Conservation (phyloP, 805 yeast species). For the Suhomyces sp. region DNA sequence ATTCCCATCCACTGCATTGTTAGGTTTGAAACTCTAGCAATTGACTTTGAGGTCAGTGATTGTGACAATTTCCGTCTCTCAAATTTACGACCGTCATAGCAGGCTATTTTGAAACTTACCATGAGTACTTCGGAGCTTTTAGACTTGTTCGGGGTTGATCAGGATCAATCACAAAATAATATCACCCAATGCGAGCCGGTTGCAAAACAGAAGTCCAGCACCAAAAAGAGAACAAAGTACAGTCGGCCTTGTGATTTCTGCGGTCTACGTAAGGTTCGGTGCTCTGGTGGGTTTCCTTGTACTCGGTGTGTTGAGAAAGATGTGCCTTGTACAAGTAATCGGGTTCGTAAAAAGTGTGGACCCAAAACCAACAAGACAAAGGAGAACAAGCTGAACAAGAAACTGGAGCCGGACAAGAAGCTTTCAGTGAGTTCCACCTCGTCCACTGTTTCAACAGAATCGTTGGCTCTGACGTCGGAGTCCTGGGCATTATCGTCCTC, state of each 20-base stretch:
- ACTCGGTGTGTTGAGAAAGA: slow-evolving; percentile 26
- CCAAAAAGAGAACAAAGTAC: slow-evolving; percentile 15
- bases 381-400: background rate
- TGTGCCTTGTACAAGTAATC: slow-evolving; percentile 31
- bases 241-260: slow-evolving; percentile 41
- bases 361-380: slow-evolving; percentile 20
- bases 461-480: background rate
- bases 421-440: background rate
- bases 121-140: background rate
- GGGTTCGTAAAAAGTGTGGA: slow-evolving; percentile 35
- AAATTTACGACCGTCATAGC: background rate
- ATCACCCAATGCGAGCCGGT: background rate
- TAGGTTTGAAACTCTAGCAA: background rate
- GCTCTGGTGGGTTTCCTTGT: slow-evolving; percentile 31
- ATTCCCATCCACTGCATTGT: background rate
- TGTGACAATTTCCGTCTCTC: background rate
- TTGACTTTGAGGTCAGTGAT: background rate
- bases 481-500: background rate
- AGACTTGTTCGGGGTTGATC: background rate
- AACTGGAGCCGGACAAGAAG: background rate
- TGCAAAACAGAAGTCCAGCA: background rate
- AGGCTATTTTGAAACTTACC: background rate
- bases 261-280: slow-evolving; percentile 33
- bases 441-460: background rate
- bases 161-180: background rate